A percentile compares a stretch with the other conserved stretches of the same genome.
Conservation (phyloP, 2,329 filamentous ascomycete genomes). For the Pseudogymnoascus sp. region DNA sequence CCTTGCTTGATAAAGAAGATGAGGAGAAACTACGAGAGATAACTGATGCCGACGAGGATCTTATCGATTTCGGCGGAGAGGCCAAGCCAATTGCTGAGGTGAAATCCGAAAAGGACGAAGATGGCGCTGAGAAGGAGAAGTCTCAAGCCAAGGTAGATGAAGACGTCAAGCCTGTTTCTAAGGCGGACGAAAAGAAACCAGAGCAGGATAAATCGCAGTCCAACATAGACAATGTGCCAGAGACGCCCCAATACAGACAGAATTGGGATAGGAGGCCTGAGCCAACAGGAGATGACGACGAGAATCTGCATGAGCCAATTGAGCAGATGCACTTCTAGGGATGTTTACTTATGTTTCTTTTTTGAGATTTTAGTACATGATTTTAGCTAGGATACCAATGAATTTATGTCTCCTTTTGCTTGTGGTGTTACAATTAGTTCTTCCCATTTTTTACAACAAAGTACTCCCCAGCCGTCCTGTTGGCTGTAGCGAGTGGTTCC, state of each 20-base stretch:
- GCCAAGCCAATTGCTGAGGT: background rate
- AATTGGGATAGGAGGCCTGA: background rate
- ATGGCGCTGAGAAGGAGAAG: background rate
- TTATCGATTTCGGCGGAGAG: slow-evolving; percentile 1
- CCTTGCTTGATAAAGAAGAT: slow-evolving; percentile 36
- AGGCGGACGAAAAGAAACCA: slow-evolving; percentile 10
- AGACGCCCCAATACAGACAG: background rate
- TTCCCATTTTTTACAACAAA: slow-evolving; percentile 31
- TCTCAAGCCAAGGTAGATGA: background rate
- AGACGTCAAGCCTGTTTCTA: background rate
- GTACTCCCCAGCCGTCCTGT: slow-evolving; percentile 28
- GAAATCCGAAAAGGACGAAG: background rate
- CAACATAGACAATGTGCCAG: slow-evolving; percentile 8
- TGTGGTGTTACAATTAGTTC: slow-evolving; percentile 5
- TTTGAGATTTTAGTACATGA: background rate
- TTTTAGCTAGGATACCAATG: slow-evolving; percentile 9
- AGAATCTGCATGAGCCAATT: slow-evolving; percentile 22
- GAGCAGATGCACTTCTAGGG: slow-evolving; percentile 20
- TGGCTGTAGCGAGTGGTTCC: slow-evolving; percentile 27
- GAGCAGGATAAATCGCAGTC: slow-evolving; percentile 14
- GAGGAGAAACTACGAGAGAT: slow-evolving; percentile 26
- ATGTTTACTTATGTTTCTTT: background rate
- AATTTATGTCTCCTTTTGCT: slow-evolving; percentile 7
- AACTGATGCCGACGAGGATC: background rate
- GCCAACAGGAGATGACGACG: slow-evolving; percentile 27